Evolutionary conservation across 2,329 filamentous ascomycete species (phyloP).

Genomic region (Diaporthe nobilis): DNA sequence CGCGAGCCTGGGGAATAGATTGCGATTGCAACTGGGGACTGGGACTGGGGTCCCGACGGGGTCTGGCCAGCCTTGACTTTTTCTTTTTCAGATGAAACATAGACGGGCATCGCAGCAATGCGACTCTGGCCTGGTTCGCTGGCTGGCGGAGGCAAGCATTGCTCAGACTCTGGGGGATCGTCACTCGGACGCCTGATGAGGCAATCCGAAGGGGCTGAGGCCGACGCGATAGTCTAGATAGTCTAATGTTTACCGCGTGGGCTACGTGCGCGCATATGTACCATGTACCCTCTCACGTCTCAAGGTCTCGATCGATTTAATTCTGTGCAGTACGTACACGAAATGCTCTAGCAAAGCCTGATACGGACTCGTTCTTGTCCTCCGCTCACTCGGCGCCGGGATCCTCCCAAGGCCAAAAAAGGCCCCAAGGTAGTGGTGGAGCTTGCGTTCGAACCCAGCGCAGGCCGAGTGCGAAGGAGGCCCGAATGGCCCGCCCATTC

Average conservation of each 20-base stretch:
- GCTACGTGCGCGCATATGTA: not conserved
- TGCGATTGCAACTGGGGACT: constrained; percentile 6
- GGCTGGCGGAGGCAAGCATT: constrained; percentile 7
- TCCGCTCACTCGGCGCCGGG: constrained; percentile 23
- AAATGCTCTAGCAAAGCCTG: constrained; percentile 13
- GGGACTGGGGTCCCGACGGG: not conserved
- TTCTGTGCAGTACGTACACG: not conserved
- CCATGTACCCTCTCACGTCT: not conserved
- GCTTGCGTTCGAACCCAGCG: constrained; percentile 19
- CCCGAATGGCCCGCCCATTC: constrained; percentile 30
- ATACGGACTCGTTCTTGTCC: not conserved
- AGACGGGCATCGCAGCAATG: constrained; percentile 15
- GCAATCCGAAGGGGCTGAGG: constrained; percentile 32
- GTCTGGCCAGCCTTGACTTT: constrained; percentile 22
- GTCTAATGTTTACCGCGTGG: not conserved
- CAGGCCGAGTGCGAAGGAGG: constrained; percentile 22
- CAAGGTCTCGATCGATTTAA: constrained; percentile 14
- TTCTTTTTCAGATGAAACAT: constrained; percentile 23
- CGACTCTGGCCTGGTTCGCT: constrained; percentile 21
- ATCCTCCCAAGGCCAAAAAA: not conserved
- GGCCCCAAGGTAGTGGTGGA: not conserved
- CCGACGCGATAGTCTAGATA: not conserved
- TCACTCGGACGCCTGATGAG: constrained; percentile 21
- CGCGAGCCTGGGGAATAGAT: not conserved
- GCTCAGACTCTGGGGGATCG: constrained; percentile 25